A percentile compares a stretch with the other conserved stretches of the same genome.
Evolutionary conservation across 2,329 filamentous ascomycete species (phyloP).

Genomic region (Lachnellula occidentalis): DNA sequence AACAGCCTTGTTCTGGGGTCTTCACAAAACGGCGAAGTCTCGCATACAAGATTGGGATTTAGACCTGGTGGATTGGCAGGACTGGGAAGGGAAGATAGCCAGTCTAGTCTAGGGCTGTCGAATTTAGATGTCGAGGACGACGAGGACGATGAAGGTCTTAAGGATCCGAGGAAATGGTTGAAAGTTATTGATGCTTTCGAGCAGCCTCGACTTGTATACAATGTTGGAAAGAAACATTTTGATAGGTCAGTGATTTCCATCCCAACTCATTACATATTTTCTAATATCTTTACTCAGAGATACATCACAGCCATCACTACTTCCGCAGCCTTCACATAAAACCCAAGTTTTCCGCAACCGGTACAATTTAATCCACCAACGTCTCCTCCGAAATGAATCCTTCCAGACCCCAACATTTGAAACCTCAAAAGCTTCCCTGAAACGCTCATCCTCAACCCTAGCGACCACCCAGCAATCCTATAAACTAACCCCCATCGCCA

Average conservation of each 20-base stretch:
- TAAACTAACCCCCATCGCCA: conserved; percentile 81
- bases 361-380: conserved; percentile 88
- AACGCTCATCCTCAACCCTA: conserved; percentile 52
- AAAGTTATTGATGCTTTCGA: conserved; percentile 79
- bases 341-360: conserved; percentile 82
- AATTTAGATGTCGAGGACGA: conserved; percentile 48
- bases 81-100: conserved; percentile 53
- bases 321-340: conserved; percentile 76
- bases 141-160: conserved; percentile 48
- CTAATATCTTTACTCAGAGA: conserved; percentile 39
- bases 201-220: conserved; percentile 75
- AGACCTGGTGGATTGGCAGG: conserved; percentile 40
- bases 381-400: conserved; percentile 84
- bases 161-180: conserved; percentile 75
- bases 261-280: neutral
- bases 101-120: conserved; percentile 59
- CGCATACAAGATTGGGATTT: conserved; percentile 52
- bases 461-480: conserved; percentile 59
- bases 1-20: conserved; percentile 58
- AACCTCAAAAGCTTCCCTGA: conserved; percentile 49
- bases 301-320: conserved; percentile 58
- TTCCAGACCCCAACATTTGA: conserved; percentile 81
- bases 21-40: conserved; percentile 44
- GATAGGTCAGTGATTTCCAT: conserved; percentile 54
- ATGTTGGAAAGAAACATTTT: conserved; percentile 82